Evolutionary conservation across 768 basidiomycete genomes (phyloP), one percentile per base, ranked within the genome.

Genomic region (Serpula lacrymans): DNA sequence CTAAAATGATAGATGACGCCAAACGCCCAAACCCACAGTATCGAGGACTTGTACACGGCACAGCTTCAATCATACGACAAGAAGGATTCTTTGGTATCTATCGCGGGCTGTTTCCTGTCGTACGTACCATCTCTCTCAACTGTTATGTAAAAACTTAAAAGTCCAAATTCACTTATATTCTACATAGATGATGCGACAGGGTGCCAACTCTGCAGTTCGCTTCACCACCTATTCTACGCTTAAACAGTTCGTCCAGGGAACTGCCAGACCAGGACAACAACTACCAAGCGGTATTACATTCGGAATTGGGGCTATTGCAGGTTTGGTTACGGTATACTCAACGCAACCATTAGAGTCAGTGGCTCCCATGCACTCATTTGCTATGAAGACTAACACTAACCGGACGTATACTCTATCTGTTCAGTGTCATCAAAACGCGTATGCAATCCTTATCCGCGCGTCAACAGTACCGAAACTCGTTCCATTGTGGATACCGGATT

Each of bases 211-310:
- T 4, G 93, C 96, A 8, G 81, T 98, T 22, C 77, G 95, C 23
- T 98, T 97, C 68, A 93, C 94, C 34, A 92, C 91, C 0, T 98
- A 97, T 64, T 80, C 88, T 3, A 95, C 90, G 0, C 70, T 98
- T 44, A 97, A 96, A 64, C 92, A 96, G 54, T 79, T 92, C 49
- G 90, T 92, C 1, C 91, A 91, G 56, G 85, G 91, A 17, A 83
- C 80, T 13, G 74, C 84, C 1, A 75, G 86, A 24, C 82, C 92
- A 0, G 93, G 93, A 3, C 87, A 92, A 53, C 75, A 78, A 2
- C 69, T 98, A 4, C 95, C 96, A 0, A 82, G 72, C 35, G 78
- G 85, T 12, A 82, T 97, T 50, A 98, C 95, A 0, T 98, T 98
- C 59, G 91, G 80, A 0, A 94, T 98, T 38, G 96, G 96, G 34